Evolutionary conservation across 148 eudicot genomes (phyloP).

Genomic region (Limonium bicolor): DNA sequence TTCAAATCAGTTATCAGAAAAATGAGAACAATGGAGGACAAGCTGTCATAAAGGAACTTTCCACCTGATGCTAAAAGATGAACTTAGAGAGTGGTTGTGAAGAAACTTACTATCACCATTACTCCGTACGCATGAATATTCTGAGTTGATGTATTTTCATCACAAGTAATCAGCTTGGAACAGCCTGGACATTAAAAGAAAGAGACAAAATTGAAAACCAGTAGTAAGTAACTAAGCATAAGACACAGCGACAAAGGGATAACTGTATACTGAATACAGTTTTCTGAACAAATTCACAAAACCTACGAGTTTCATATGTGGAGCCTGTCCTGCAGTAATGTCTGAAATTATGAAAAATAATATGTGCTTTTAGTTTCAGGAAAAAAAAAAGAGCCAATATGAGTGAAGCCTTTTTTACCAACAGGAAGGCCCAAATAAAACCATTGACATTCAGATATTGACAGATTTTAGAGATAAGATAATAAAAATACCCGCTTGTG

Average conservation of each 20-base stretch:
- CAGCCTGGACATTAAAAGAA: slow-evolving; percentile 40
- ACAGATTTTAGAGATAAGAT: background rate
- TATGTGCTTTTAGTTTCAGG: slow-evolving; percentile 1
- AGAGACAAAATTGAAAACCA: background rate
- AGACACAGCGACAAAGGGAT: slow-evolving; percentile 2
- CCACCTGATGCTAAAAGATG: no score
- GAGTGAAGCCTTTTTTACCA: background rate
- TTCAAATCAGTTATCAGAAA: no score
- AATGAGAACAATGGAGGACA: no score
- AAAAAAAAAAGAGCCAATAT: background rate
- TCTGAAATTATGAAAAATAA: slow-evolving; percentile 27
- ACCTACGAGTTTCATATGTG: slow-evolving; percentile 56
- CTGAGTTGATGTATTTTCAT: slow-evolving; percentile 38
- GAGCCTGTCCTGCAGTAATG: slow-evolving; percentile 86
- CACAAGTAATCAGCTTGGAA: slow-evolving; percentile 68
- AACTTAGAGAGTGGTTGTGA: background rate
- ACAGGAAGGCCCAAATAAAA: slow-evolving; percentile 36
- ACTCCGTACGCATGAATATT: slow-evolving; percentile 79
- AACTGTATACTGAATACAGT: no score
- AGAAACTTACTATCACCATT: slow-evolving; percentile 64
- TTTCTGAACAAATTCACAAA: slow-evolving; percentile 1
- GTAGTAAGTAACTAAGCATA: background rate
- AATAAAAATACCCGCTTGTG: slow-evolving; percentile 48
- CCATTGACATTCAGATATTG: background rate
- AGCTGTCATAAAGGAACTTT: no score